phyloP scores from a whole-genome alignment of 1,284 basidiomycete species.

The Puccinia hordei region DNA sequence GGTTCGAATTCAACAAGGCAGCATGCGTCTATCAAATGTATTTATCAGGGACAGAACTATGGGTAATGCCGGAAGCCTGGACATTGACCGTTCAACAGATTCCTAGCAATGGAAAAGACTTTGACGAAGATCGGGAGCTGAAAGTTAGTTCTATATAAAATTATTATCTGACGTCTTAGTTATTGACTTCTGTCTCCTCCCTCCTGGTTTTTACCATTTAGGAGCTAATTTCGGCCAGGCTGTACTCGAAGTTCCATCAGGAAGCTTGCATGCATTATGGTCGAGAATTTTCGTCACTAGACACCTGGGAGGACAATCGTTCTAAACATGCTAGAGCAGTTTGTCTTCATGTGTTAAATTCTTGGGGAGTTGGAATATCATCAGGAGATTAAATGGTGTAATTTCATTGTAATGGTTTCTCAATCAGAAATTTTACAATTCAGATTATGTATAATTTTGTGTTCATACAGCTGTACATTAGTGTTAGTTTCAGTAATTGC shows the following conservation, averaged over 20 bases:
- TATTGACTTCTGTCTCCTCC: not conserved
- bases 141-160: constrained; percentile 53
- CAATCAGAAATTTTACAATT: not conserved
- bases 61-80: constrained; percentile 58
- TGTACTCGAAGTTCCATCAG: constrained; percentile 58
- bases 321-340: constrained; percentile 55
- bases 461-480: not conserved
- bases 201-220: constrained; percentile 16
- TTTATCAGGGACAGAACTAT: constrained; percentile 57
- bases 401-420: not conserved
- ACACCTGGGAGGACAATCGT: constrained; percentile 56
- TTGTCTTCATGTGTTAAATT: constrained; percentile 51
- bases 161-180: not conserved
- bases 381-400: not conserved
- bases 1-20: constrained; percentile 56
- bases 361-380: constrained; percentile 52
- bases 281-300: constrained; percentile 56
- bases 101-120: constrained; percentile 49
- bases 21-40: constrained; percentile 59
- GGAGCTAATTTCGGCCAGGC: constrained; percentile 56
- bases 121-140: constrained; percentile 55
- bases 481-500: not conserved
- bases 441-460: not conserved
- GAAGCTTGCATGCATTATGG: constrained; percentile 59
- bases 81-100: constrained; percentile 56